Conservation (phyloP, 2,329 filamentous ascomycete species). For the Massarina eburnea region DNA sequence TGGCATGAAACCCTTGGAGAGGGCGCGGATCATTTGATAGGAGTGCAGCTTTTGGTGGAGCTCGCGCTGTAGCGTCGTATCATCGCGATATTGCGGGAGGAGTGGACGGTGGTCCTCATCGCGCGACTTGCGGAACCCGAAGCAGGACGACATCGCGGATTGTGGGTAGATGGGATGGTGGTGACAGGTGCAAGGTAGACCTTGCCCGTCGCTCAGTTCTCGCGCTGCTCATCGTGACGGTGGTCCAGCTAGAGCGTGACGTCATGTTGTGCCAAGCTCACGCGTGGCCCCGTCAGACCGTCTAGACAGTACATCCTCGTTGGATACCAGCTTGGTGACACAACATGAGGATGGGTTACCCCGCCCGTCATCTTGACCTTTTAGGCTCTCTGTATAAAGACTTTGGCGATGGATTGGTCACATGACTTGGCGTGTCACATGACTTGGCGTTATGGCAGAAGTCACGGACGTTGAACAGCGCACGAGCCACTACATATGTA, state of each 20-base stretch:
- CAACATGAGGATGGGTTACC: too few relatives aligned
- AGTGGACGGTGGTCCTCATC: constrained; percentile 70
- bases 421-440: too few relatives aligned
- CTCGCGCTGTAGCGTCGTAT: constrained; percentile 73
- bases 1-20: constrained; percentile 86
- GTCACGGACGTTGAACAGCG: too few relatives aligned
- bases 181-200: neutral
- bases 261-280: constrained; percentile 5
- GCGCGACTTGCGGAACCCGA: constrained; percentile 58
- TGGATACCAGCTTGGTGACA: too few relatives aligned
- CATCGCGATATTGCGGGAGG: constrained; percentile 79
- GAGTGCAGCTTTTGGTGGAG: constrained; percentile 89
- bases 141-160: constrained; percentile 63
- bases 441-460: too few relatives aligned
- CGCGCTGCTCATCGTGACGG: constrained; percentile 7
- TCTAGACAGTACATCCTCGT: too few relatives aligned
- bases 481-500: too few relatives aligned
- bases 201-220: neutral
- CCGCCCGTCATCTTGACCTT: too few relatives aligned
- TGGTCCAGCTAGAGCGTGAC: constrained; percentile 1
- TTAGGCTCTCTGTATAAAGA: too few relatives aligned
- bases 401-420: too few relatives aligned
- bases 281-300: neutral
- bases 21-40: constrained; percentile 85
- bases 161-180: constrained; percentile 5